A percentile compares a stretch with the other conserved stretches of the same genome.
Evolutionary conservation across 1,284 basidiomycete species (phyloP).

Genomic region (Melampsora americana): DNA sequence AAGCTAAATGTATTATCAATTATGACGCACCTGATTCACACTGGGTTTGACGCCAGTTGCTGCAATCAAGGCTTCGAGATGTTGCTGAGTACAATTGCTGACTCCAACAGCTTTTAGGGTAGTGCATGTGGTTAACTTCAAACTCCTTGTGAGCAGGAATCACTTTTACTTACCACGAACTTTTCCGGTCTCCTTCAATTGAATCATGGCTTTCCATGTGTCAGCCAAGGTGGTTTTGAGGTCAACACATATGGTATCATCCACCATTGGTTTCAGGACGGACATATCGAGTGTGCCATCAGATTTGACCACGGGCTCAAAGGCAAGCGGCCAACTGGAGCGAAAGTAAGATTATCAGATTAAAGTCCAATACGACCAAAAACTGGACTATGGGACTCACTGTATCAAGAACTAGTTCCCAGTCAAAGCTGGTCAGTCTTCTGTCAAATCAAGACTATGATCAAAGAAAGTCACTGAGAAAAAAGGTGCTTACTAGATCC

Average conservation of each 20-base stretch:
- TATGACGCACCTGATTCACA: conserved; percentile 50
- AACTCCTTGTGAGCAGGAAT: background rate
- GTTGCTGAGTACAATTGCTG: conserved; percentile 51
- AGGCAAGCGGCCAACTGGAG: conserved; percentile 51
- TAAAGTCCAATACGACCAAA: too few relatives aligned
- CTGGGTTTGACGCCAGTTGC: conserved; percentile 52
- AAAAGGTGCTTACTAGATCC: conserved; percentile 51
- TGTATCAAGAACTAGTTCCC: background rate
- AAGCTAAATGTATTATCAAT: background rate
- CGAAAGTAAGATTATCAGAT: background rate
- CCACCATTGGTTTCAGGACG: conserved; percentile 48
- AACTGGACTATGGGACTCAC: background rate
- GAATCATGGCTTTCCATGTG: conserved; percentile 53
- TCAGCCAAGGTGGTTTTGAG: conserved; percentile 51
- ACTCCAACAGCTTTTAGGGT: conserved; percentile 46
- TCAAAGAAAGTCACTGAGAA: background rate
- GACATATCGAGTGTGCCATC: conserved; percentile 46
- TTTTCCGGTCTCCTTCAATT: conserved; percentile 52
- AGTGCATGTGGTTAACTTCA: background rate
- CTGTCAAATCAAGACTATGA: too few relatives aligned
- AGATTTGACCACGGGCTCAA: conserved; percentile 39
- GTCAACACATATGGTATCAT: conserved; percentile 48
- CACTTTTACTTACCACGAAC: conserved; percentile 49
- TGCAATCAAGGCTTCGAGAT: conserved; percentile 52
- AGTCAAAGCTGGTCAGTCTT: too few relatives aligned